These are phyloP conservation scores for Alliaria petiolata DNA, from an alignment of 345 rosid species.

Conservation along the genomic window DNA sequence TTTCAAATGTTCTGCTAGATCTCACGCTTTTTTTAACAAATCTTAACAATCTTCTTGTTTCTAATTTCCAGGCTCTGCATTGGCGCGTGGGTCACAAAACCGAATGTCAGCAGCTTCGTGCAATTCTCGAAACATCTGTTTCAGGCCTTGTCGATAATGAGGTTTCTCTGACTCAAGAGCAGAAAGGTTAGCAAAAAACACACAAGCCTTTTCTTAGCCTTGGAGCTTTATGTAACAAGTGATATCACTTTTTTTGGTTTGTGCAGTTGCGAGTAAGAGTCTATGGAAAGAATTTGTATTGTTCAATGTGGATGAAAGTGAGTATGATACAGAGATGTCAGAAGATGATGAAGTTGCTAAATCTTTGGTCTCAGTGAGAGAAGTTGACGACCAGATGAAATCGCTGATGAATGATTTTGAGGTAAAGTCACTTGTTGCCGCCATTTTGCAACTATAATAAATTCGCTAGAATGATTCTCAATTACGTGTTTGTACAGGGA, in stretches of 20 bases:
- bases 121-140: slow-evolving; percentile 31
- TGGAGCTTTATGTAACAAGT: neutral
- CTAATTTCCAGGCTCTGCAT: slow-evolving; percentile 52
- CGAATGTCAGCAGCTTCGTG: slow-evolving; percentile 49
- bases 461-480: neutral
- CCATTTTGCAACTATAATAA: neutral
- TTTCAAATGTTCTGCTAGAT: neutral
- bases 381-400: slow-evolving; percentile 43
- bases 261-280: slow-evolving; percentile 64
- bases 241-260: slow-evolving; percentile 10
- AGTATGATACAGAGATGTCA: slow-evolving; percentile 50
- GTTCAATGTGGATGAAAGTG: slow-evolving; percentile 65
- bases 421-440: slow-evolving; percentile 37
- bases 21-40: neutral
- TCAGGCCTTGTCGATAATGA: slow-evolving; percentile 28
- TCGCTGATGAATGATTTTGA: slow-evolving; percentile 50
- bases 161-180: slow-evolving; percentile 30
- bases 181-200: slow-evolving; percentile 42
- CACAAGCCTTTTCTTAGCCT: neutral
- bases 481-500: slow-evolving; percentile 40
- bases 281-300: slow-evolving; percentile 85
- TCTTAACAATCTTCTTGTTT: slow-evolving; percentile 1
- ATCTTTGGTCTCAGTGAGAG: slow-evolving; percentile 40
- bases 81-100: slow-evolving; percentile 67
- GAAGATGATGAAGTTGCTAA: slow-evolving; percentile 37